Evolutionary conservation across 257 asterid genomes (phyloP), one percentile per base, ranked within the genome.

Genomic region (Jacaranda copaia): DNA sequence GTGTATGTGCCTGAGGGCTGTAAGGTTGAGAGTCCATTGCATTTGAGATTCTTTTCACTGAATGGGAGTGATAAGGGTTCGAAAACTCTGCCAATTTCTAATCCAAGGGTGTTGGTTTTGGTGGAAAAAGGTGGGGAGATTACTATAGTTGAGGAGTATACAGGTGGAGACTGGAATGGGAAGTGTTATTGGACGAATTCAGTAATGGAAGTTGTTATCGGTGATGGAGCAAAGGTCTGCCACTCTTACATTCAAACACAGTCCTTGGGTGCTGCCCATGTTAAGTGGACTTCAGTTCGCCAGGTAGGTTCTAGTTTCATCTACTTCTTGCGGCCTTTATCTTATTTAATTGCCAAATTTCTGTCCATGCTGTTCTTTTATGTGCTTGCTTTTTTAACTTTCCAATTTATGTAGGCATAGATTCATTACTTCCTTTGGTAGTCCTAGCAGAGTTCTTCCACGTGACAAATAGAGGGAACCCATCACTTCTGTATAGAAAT

Each of bases 101-200:
- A 90, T 80, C 99, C 99, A 7, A 88, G 99, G 80, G 94, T 94
- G 72, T 82, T 92, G 77, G 89, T 92, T 72, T 56, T 94, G 87
- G 99, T 92, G 82, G 98, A 94, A 87, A 89, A 88, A 57, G 96
- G 90, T 58, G 99, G 94, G 74, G 96, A 91, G 75, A 77, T 94
- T 81, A 63, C 90, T 84, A 75, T 94, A 76, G 89, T 89, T 57
- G 99, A 94, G 87, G 99, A 94, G 85, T 88, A 89, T 70, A 79
- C 72, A 1, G 82, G 88, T 77, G 89, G 84, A 42, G 91, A 81
- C 58, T 92, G 79, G 57, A 62, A 80, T 40, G 85, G 79, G 9
- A 84, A 78, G 73, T 86, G 92, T 78, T 94, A 94, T 65, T 92
- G 97, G 98, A 75, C 96, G 20, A 94, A 94, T 85, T 85, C 98